phyloP scores from a whole-genome alignment of 1,284 basidiomycete genomes.

The Pascua sp. region DNA sequence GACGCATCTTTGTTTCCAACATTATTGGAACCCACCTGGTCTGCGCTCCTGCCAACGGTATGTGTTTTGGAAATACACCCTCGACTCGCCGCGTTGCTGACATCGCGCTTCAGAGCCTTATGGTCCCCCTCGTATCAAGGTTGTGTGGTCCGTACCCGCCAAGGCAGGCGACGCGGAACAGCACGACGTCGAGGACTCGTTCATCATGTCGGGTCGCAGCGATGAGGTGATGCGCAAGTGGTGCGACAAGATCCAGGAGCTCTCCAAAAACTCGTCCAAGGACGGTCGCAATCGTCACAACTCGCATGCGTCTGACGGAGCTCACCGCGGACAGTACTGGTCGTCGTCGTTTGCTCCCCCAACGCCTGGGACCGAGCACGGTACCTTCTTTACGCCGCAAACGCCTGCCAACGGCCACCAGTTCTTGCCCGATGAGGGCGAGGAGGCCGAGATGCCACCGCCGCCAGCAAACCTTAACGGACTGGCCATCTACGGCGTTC shows the following conservation, averaged over 20 bases:
- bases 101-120: conserved; percentile 16
- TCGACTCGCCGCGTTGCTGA: conserved; percentile 46
- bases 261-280: conserved; percentile 60
- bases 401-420: conserved; percentile 4
- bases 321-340: conserved; percentile 22
- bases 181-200: conserved; percentile 65
- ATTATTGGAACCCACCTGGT: conserved; percentile 64
- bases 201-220: conserved; percentile 85
- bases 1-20: conserved; percentile 95
- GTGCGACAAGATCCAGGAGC: conserved; percentile 81
- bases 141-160: conserved; percentile 42
- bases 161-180: conserved; percentile 46
- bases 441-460: conserved; percentile 27
- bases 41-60: background rate
- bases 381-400: conserved; percentile 21
- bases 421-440: conserved; percentile 17
- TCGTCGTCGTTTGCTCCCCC: conserved; percentile 37
- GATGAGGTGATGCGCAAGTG: conserved; percentile 92
- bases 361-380: conserved; percentile 36
- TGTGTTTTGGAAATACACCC: no score
- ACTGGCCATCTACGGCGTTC: conserved; percentile 54
- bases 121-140: conserved; percentile 29
- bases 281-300: conserved; percentile 53
- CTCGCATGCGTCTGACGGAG: conserved; percentile 25
- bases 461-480: conserved; percentile 43